Evolutionary conservation across 2,329 filamentous ascomycete species (phyloP).

Genomic region (Fusarium xyrophilum): DNA sequence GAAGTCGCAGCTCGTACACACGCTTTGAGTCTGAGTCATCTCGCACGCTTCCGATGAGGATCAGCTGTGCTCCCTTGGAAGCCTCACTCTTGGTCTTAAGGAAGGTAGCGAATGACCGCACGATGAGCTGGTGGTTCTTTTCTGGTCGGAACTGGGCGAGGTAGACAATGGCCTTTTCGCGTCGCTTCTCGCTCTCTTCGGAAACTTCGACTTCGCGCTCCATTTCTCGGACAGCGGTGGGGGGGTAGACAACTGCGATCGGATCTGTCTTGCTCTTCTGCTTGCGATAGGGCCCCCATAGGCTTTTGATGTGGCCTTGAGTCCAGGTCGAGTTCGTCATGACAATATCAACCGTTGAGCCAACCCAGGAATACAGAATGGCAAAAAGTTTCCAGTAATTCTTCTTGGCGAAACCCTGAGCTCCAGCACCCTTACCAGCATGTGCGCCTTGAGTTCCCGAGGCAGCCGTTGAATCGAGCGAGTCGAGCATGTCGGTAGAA

Average conservation of each 20-base stretch:
- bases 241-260: conserved; percentile 85
- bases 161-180: conserved; percentile 80
- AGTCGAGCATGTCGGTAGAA: conserved; percentile 94
- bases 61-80: conserved; percentile 67
- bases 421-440: conserved; percentile 78
- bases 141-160: conserved; percentile 98
- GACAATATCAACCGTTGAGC: conserved; percentile 85
- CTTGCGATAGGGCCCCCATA: conserved; percentile 73
- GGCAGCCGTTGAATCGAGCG: conserved; percentile 69
- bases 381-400: conserved; percentile 90
- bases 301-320: conserved; percentile 76
- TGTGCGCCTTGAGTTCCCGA: conserved; percentile 76
- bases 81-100: conserved; percentile 62
- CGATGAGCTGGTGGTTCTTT: conserved; percentile 90
- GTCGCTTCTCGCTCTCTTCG: conserved; percentile 68
- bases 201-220: conserved; percentile 76
- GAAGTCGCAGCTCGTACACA: conserved; percentile 86
- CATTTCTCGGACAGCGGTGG: conserved; percentile 87
- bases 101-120: conserved; percentile 84
- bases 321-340: conserved; percentile 99
- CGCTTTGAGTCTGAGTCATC: conserved; percentile 80
- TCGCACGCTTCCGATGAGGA: conserved; percentile 91
- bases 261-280: conserved; percentile 56
- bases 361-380: conserved; percentile 79
- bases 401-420: conserved; percentile 74